Evolutionary conservation across 1,139 yeast species (phyloP), one percentile per base, ranked within the genome.

Genomic region (Saccharomyces hybrid): DNA sequence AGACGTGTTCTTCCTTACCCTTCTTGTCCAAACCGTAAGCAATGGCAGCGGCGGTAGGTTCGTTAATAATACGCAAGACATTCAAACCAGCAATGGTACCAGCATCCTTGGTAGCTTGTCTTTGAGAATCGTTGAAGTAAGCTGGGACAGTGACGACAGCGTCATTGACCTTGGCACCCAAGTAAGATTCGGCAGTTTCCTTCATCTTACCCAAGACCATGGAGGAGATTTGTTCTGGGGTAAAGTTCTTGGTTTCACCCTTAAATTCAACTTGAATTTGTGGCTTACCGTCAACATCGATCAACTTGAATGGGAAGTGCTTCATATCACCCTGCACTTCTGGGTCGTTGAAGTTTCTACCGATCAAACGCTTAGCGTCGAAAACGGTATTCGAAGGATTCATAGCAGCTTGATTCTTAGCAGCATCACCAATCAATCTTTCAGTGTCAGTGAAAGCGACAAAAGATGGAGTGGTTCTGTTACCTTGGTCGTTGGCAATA

Each of bases 41-140:
- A 80, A 90, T 89, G 71, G 97, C 97, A 73, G 97, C 97, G 66
- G 97, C 97, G 67, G 97, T 90, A 74, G 97, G 97, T 82, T 90
- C 97, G 86, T 90, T 90, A 74, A 90, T 90, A 78, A 90, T 90
- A 80, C 97, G 88, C 78, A 90, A 82, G 72, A 90, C 97, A 84
- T 90, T 88, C 75, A 90, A 84, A 75, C 97, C 97, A 68, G 97
- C 88, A 80, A 90, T 90, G 78, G 93, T 86, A 85, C 97, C 97
- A 69, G 97, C 97, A 77, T 90, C 97, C 84, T 90, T 90, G 80
- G 97, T 90, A 66, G 97, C 97, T 81, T 90, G 97, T 82, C 97
- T 88, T 81, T 90, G 97, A 70, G 97, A 88, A 76, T 90, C 97
- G 80, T 90, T 90, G 86, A 90, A 91, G 78, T 90, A 91, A 54